Conservation (phyloP, 1,284 basidiomycete species). For the Porodaedalea pini region DNA sequence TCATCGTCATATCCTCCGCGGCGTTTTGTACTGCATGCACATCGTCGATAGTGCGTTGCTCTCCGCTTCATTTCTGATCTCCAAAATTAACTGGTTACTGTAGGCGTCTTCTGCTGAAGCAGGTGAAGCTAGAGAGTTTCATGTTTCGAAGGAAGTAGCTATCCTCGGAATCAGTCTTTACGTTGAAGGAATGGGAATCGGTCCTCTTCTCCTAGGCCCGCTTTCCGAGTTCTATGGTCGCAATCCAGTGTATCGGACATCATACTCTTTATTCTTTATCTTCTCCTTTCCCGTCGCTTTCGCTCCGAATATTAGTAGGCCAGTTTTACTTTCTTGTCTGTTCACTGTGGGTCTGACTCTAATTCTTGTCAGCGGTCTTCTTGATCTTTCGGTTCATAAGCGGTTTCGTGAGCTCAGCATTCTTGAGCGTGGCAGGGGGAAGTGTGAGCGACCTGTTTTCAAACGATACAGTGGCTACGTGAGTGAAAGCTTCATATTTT, state of each 20-base stretch:
- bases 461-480: constrained; percentile 63
- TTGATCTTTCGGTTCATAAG: constrained; percentile 70
- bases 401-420: constrained; percentile 69
- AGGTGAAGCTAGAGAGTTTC: constrained; percentile 59
- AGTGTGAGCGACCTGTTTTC: too few relatives aligned
- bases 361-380: constrained; percentile 42
- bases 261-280: constrained; percentile 47
- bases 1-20: constrained; percentile 49
- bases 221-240: constrained; percentile 50
- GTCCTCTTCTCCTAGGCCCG: constrained; percentile 47
- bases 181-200: constrained; percentile 53
- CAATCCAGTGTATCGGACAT: constrained; percentile 48
- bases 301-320: constrained; percentile 52
- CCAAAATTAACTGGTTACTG: too few relatives aligned
- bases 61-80: constrained; percentile 5
- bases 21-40: constrained; percentile 67
- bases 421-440: constrained; percentile 78
- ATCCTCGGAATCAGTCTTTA: constrained; percentile 72
- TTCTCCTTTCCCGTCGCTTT: constrained; percentile 69
- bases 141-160: too few relatives aligned
- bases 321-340: constrained; percentile 18
- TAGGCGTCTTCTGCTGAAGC: constrained; percentile 67
- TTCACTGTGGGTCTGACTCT: constrained; percentile 34
- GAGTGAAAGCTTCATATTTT: constrained; percentile 29
- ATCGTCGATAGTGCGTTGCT: constrained; percentile 60